Percentiles rank a stretch among this genome's conserved stretches.
These are phyloP conservation scores for Colletotrichum kahawae DNA, from an alignment of 2,329 filamentous ascomycete genomes.

Conservation along the genomic window DNA sequence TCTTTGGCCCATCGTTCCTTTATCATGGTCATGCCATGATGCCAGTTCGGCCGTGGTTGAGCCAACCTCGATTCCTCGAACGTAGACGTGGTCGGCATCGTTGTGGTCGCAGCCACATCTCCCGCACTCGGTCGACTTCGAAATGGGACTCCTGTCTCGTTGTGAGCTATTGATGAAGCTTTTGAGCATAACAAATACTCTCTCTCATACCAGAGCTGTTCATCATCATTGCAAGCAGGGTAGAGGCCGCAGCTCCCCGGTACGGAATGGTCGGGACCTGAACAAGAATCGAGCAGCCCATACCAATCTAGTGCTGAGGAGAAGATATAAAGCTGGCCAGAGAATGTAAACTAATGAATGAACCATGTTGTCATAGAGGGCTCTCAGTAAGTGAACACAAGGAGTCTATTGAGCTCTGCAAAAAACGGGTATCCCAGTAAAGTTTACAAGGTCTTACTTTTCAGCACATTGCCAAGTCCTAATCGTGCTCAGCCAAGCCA, in stretches of 20 bases:
- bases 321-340: too few relatives aligned
- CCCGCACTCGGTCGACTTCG: background rate
- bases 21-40: background rate
- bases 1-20: background rate
- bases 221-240: background rate
- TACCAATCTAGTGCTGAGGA: background rate
- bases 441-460: background rate
- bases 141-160: background rate
- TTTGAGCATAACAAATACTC: background rate
- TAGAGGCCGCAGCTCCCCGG: background rate
- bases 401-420: background rate
- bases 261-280: background rate
- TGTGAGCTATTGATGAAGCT: background rate
- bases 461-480: background rate
- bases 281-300: background rate
- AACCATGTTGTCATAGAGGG: background rate
- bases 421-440: background rate
- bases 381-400: background rate
- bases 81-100: background rate
- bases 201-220: background rate
- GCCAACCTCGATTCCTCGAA: background rate
- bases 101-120: background rate
- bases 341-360: background rate
- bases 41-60: background rate
- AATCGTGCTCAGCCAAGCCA: background rate